A percentile compares a stretch with the other conserved stretches of the same genome.
Evolutionary conservation across 2,329 filamentous ascomycete genomes (phyloP).

Genomic region (Scedosporium apiospermum): DNA sequence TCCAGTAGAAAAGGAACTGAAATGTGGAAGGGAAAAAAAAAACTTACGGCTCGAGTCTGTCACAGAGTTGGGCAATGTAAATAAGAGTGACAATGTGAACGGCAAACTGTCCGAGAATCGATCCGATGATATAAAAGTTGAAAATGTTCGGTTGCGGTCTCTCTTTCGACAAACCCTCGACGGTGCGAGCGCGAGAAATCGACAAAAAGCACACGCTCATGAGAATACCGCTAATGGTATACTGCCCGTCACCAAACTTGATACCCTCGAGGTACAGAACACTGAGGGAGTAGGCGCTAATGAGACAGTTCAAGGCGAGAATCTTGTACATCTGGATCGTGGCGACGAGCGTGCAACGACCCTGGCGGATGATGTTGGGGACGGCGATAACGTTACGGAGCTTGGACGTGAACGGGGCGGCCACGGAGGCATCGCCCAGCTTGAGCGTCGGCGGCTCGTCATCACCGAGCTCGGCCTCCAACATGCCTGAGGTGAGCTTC

Average conservation of each 20-base stretch:
- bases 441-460: slow-evolving; percentile 93
- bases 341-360: slow-evolving; percentile 91
- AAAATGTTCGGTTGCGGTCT: slow-evolving; percentile 98
- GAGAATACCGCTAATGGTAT: slow-evolving; percentile 97
- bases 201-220: slow-evolving; percentile 99
- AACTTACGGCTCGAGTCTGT: slow-evolving; percentile 73
- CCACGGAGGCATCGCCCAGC: slow-evolving; percentile 92
- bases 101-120: slow-evolving; percentile 92
- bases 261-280: slow-evolving; percentile 96
- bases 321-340: slow-evolving; percentile 99
- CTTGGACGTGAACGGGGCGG: slow-evolving; percentile 95
- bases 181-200: slow-evolving; percentile 93
- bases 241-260: slow-evolving; percentile 97
- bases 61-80: slow-evolving; percentile 85
- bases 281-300: slow-evolving; percentile 93
- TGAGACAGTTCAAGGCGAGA: slow-evolving; percentile 91
- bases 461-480: slow-evolving; percentile 82
- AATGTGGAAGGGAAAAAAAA: neutral
- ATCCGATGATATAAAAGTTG: slow-evolving; percentile 97
- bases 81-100: slow-evolving; percentile 91
- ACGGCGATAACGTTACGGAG: slow-evolving; percentile 94
- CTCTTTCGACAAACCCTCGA: slow-evolving; percentile 92
- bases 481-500: slow-evolving; percentile 75
- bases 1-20: neutral
- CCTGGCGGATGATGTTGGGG: slow-evolving; percentile 96